Base-by-base conservation (phyloP, 345 rosid species). In the Lagerstroemia speciosa region DNA sequence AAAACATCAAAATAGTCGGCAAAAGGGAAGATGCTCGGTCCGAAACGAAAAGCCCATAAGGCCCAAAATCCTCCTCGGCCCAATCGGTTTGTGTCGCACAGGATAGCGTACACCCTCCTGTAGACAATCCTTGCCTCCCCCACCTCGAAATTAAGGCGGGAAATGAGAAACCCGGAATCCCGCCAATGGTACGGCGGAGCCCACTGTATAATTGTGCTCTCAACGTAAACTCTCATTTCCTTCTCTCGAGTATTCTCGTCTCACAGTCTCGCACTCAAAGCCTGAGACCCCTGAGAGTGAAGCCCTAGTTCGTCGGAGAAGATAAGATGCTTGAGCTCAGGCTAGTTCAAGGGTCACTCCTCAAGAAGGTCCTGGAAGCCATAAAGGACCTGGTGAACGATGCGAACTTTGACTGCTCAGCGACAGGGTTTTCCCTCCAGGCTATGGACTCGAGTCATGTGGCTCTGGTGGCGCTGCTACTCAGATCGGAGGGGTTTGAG, bases 401-500 rank as follows among this genome's bases (percentile, higher is more conserved):
- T 52, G 98, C 98, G 46, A 94, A 94, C 82, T 94, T 94, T 77
- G 99, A 94, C 75, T 94, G 98, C 77, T 94, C 99, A 11, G 86
- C 97, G 34, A 84, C 98, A 0, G 98, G 98, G 6, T 89, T 94
- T 85, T 90, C 98, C 17, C 89, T 94, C n/a, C 98, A 94, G 74
- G 98, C 99, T 24, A 94, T 94, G 99, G 99, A 94, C 69, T 92
- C 99, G 20, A 94, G 99, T 78, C 99, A 94, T 75, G 98, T 92
- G 19, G 99, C 99, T 3, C 79, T 92, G 32, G 98, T 94, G 68
- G 86, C 99, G 53, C 87, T 94, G 32, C 77, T 94, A 62, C 96
- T 94, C 20, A 81, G 98, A 72, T 83, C 99, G 37, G 99, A 94
- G 83, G 99, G 99, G 0, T 94, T 94, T 36, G 99, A 94, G 83